Evolutionary conservation across 176 grass and related monocot species (phyloP), one percentile per base, ranked within the genome.

Genomic region (Otatea glauca): DNA sequence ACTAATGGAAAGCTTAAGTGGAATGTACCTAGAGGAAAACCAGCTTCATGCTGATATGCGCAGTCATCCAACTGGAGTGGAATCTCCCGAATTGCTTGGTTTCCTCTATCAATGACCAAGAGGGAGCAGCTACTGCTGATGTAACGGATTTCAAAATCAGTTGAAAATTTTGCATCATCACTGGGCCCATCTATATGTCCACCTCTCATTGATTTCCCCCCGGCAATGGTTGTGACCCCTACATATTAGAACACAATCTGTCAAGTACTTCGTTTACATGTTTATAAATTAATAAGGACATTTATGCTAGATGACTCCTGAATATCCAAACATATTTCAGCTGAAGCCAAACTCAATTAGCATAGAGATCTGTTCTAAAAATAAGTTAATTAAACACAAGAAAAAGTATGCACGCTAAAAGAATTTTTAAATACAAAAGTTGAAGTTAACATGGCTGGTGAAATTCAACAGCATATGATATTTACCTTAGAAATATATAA

Each of bases 171-270:
- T 77, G 93, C 97, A 77, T 96, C 92, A 48, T 94, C 90, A 82
- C 92, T 99, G 6, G 92, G 89, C 32, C 97, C 97, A 64, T 99
- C 97, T 38, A 82, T 77, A 51, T 99, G 97, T 17, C 92, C 88
- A 81, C 93, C 86, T 89, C 88, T 96, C 44, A 79, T 72, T 77
- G 83, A 83, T 88, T 99, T 99, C 1, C 97, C 93, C 69, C 97
- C 93, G 42, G 93, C 93, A 86, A 99, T 99, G 43, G 97, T 99
- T 62, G 97, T 99, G 68, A 99, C 86, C 64, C 97, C 97, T 98
- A 23, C n/a, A 85, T 54, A 83, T 17, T 75, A 83, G 23, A 67
- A 43, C 24, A 68, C 41, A 77, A 47, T 56, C 24, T 83, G 66
- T 83, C 70, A 88, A 14, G 7, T 54, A 75, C 66, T 11, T 49